Conservation (phyloP, 768 basidiomycete genomes). For the Mycena leptocephala region DNA sequence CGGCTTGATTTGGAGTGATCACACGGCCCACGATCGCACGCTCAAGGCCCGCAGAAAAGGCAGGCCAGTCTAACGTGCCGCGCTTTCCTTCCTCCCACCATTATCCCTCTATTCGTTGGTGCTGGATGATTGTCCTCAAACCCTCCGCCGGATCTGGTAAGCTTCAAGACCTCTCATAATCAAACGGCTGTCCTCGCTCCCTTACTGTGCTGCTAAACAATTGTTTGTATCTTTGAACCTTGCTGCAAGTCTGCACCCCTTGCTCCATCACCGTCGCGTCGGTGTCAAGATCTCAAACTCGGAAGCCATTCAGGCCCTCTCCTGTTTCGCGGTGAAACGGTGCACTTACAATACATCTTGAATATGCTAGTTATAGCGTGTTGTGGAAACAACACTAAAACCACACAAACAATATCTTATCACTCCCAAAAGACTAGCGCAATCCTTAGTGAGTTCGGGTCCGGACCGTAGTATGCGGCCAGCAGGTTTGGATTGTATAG, state of each 20-base stretch:
- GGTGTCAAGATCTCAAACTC: neutral
- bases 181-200: neutral
- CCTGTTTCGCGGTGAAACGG: no score
- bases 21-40: neutral
- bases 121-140: neutral
- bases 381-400: no score
- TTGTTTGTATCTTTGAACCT: neutral
- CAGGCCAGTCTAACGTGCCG: no score
- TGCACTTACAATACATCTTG: no score
- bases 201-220: neutral
- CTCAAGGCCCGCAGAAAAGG: neutral
- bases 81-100: neutral
- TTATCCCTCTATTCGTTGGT: neutral
- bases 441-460: no score
- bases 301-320: neutral
- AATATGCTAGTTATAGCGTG: no score
- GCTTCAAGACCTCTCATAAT: neutral
- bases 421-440: no score
- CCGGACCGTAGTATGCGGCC: no score
- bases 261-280: neutral
- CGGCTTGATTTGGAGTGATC: neutral
- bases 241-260: neutral
- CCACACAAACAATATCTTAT: no score
- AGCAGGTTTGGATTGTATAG: no score
- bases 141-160: neutral